These are phyloP conservation scores for Cymbopogon citratus DNA, from an alignment of 176 grass and related monocot species.

Conservation along the genomic window DNA sequence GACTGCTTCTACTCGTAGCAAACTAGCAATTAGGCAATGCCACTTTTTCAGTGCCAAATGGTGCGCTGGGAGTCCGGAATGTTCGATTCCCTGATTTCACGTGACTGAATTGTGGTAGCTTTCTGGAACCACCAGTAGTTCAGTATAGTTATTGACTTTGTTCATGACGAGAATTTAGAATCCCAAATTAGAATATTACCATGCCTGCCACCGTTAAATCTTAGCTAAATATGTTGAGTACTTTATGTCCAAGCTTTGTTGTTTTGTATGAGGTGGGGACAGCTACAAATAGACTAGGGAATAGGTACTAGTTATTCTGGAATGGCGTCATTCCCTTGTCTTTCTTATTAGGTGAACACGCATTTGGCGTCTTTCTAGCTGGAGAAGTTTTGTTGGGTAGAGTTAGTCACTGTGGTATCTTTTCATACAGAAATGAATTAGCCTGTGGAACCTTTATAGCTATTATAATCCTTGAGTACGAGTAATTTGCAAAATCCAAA, in stretches of 20 bases:
- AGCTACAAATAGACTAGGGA: neutral
- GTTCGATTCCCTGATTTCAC: constrained; percentile 13
- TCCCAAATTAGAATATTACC: neutral
- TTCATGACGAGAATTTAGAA: neutral
- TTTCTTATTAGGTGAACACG: constrained; percentile 9
- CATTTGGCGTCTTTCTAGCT: neutral
- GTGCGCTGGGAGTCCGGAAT: neutral
- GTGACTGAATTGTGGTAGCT: neutral
- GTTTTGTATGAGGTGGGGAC: constrained; percentile 18
- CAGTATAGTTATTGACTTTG: neutral
- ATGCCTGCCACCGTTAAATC: neutral
- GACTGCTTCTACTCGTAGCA: constrained; percentile 18
- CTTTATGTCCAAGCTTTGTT: constrained; percentile 6
- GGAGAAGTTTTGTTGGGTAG: constrained; percentile 6
- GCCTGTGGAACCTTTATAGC: neutral
- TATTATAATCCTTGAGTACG: neutral
- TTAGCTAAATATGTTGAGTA: constrained; percentile 4
- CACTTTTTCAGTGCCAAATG: neutral
- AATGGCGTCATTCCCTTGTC: constrained; percentile 1
- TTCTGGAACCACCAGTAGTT: neutral
- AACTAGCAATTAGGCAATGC: neutral
- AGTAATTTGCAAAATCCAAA: constrained; percentile 11
- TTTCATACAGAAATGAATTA: neutral
- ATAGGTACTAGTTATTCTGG: constrained; percentile 3
- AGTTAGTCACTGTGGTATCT: neutral